Conservation (phyloP, 257 asterid species). For the Salvia rosmarinus region DNA sequence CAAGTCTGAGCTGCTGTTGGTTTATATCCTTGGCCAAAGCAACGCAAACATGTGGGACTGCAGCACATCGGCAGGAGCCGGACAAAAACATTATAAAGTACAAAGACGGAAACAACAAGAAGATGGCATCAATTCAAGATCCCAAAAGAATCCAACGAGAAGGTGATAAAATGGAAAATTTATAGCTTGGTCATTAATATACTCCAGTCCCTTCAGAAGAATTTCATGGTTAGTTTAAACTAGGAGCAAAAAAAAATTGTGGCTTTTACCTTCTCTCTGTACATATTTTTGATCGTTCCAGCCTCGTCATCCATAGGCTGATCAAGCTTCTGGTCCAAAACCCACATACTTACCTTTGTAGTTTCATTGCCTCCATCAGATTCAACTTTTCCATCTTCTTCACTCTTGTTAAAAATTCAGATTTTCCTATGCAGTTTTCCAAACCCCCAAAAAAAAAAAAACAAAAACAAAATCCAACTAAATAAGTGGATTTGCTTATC, state of each 20-base stretch:
- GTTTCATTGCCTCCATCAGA: constrained; percentile 52
- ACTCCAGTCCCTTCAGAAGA: background rate
- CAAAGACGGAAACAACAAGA: background rate
- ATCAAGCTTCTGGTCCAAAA: constrained; percentile 57
- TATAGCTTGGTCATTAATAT: background rate
- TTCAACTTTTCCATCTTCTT: constrained; percentile 41
- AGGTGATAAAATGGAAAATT: constrained; percentile 1
- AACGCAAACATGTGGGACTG: background rate
- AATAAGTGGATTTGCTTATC: constrained; percentile 8
- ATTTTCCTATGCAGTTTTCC: background rate
- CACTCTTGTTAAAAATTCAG: background rate
- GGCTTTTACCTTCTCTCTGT: constrained; percentile 63
- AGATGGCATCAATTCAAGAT: background rate
- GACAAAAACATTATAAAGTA: background rate
- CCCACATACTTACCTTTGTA: constrained; percentile 23
- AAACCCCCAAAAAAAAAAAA: constrained; percentile 16
- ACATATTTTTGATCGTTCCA: constrained; percentile 72
- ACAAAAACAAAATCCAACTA: background rate
- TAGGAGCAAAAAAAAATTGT: background rate
- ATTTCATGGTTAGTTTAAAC: background rate
- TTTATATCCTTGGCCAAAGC: background rate
- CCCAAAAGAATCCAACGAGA: background rate
- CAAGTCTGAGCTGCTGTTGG: background rate
- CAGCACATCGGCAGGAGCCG: background rate
- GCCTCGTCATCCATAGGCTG: constrained; percentile 95